phyloP scores from a whole-genome alignment of 306 rosid species.

The Prosopis cineraria region DNA sequence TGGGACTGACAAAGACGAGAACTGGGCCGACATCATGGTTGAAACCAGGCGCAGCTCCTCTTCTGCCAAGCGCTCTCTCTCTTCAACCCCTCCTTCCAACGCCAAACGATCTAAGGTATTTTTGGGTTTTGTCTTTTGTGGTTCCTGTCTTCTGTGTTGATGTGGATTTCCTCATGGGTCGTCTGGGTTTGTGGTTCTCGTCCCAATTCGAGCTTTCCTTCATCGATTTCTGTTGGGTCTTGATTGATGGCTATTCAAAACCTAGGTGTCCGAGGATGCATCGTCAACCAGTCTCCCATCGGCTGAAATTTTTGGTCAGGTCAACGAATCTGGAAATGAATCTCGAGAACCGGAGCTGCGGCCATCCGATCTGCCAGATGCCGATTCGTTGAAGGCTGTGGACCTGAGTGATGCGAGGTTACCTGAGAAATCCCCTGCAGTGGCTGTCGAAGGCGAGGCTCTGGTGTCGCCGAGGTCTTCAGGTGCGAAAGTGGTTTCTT shows the following conservation, averaged over 20 bases:
- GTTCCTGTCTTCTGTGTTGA: not conserved
- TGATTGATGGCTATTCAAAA: conserved; percentile 35
- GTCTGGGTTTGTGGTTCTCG: conserved; percentile 20
- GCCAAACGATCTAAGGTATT: conserved; percentile 84
- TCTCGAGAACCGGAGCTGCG: conserved; percentile 55
- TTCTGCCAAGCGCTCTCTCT: conserved; percentile 77
- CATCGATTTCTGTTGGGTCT: conserved; percentile 10
- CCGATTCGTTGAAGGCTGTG: conserved; percentile 55
- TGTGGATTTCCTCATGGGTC: conserved; percentile 14
- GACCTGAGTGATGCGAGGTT: conserved; percentile 52
- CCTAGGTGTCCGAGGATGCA: conserved; percentile 71
- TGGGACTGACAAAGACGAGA: not conserved
- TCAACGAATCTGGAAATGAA: conserved; percentile 66
- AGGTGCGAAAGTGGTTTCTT: conserved; percentile 45
- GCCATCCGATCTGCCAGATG: conserved; percentile 71
- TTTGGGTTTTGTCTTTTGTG: not conserved
- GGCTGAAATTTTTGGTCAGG: conserved; percentile 52
- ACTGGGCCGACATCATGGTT: conserved; percentile 62
- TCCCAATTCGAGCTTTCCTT: conserved; percentile 16
- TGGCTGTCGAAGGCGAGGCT: conserved; percentile 49
- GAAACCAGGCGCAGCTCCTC: conserved; percentile 88
- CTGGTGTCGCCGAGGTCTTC: conserved; percentile 57
- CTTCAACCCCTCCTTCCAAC: conserved; percentile 70
- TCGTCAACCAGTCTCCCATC: conserved; percentile 58
- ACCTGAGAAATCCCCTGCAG: conserved; percentile 53